Evolutionary conservation across 805 yeast species (phyloP), one percentile per base, ranked within the genome.

Genomic region (Saccharomycopsis fodiens): DNA sequence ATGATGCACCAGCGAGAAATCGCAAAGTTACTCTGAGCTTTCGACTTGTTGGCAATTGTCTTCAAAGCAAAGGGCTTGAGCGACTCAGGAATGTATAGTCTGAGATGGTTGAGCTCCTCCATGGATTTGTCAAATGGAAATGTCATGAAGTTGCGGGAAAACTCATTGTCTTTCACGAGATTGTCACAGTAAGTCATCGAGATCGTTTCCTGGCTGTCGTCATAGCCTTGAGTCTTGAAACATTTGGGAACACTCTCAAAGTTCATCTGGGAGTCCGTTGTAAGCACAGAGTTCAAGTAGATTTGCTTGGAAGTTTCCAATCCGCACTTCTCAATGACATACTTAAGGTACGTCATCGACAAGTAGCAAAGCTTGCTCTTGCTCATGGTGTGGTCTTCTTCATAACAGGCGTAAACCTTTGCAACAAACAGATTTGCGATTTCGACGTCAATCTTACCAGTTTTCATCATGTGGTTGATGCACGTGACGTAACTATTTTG

Each of bases 321-420:
- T 16, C 20, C 40, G 29, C 35, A 25, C 15, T 41, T 13, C 17
- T 25, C 34, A 15, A 36, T 13, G 7, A 46, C 15, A 34, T 45
- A 49, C 22, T 46, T 49, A 25, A 49, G 17, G 20, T 49, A 49
- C 7, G 37, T 40, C 47, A 46, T 46, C 16, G 52, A 46, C 13
- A 49, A 37, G 32, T 42, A 49, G 19, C 34, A 19, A 10, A 49
- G 21, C 22, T 34, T 45, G 10, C 19, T 35, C 23, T 39, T 39
- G 16, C 41, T 21, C 21, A 38, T 22, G 4, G 39, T 35, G n/a
- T 13, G 21, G 13, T 20, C 35, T 10, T 20, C 21, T 4, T 43
- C 45, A 40, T 45, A 43, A 32, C 45, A 39, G 23, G 41, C 17
- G 21, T 45, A 40, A 19, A 49, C 16, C 22, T 36, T 46, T 13